Base-by-base conservation (phyloP, 2,329 filamentous ascomycete species). In the Podosphaera leucotricha region DNA sequence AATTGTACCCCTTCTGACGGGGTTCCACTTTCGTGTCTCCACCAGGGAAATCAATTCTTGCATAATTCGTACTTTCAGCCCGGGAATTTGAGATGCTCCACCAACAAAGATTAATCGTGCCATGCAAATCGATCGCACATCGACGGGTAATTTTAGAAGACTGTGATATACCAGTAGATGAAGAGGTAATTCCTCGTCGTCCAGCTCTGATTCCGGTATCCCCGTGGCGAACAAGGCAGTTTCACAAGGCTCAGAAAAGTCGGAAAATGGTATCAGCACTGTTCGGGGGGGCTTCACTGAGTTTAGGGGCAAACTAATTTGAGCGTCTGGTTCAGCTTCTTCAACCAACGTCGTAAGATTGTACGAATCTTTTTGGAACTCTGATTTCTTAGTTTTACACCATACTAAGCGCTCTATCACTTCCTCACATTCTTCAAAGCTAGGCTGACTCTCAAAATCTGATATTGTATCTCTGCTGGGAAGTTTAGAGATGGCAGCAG, bases 81-180 rank as follows among this genome's bases (percentile, higher is more conserved):
- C 90, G 0, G 86, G 70, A 7, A 94, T 75, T 21, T 71, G 71
- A 5, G 84, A 75, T 41, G 80, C 80, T 2, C 84, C 84, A 26
- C 90, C 90, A 0, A 78, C 79, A 55, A 98, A 80, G 15, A 93
- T 66, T 39, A 95, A 80, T 35, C 87, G 80, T 1, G 85, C 77
- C 75, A 94, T 90, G 59, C 87, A 94, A 3, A 78, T 62, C 1
- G 80, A 77, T 20, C 90, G 75, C 3, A 86, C 75, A 59, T 98
- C 90, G 3, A 87, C 63, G 0, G 85, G 81, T 1, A 94, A 66
- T 6, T 73, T 68, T 1, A 92, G 66, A 1, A 98, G 68, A 33
- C 76, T 71, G 44, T 72, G 71, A 60, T 92, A 92, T 2, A 92
- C 66, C 7, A 95, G 68, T 11, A 76, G 57, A 43, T 81, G 82